Evolutionary conservation across 2,329 filamentous ascomycete species (phyloP).

Genomic region (Diaporthe batatas): DNA sequence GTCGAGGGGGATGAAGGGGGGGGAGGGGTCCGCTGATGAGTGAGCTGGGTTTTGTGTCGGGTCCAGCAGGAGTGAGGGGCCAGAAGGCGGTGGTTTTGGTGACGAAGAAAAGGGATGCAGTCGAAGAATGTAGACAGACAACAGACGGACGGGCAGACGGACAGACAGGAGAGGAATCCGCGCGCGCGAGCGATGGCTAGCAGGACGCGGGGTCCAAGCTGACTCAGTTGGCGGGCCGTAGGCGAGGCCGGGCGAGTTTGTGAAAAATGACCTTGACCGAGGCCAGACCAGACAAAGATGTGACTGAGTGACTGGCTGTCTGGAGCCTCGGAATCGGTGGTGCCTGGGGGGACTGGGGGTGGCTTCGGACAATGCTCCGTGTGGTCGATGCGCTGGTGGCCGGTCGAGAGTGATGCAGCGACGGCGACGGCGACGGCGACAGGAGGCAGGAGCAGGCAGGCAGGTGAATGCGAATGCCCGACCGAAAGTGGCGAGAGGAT

Average conservation of each 20-base stretch:
- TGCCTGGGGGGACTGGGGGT: not conserved
- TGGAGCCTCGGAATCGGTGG: not conserved
- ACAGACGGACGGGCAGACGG: too few relatives aligned
- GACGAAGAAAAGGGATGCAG: constrained; percentile 40
- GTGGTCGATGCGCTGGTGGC: constrained; percentile 12
- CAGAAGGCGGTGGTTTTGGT: constrained; percentile 33
- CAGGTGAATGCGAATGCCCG: constrained; percentile 29
- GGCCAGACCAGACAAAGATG: constrained; percentile 6
- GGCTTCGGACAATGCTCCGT: not conserved
- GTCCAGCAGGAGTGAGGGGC: constrained; percentile 30
- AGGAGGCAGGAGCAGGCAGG: not conserved
- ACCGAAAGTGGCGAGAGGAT: constrained; percentile 31
- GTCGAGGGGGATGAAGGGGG: constrained; percentile 28
- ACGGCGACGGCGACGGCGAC: not conserved
- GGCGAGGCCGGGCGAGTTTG: constrained; percentile 35
- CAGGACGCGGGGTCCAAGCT: constrained; percentile 43
- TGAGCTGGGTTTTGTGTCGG: constrained; percentile 19
- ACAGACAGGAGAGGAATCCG: constrained; percentile 36
- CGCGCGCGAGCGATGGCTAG: constrained; percentile 36
- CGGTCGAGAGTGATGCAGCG: constrained; percentile 12
- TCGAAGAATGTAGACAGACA: constrained; percentile 40
- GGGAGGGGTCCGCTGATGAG: constrained; percentile 3
- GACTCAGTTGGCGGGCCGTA: constrained; percentile 36
- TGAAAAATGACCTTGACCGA: constrained; percentile 31
- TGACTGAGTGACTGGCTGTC: not conserved